Evolutionary conservation across 495 filamentous ascomycete genomes (phyloP).

Genomic region (Pyrenopolyporus hunteri): DNA sequence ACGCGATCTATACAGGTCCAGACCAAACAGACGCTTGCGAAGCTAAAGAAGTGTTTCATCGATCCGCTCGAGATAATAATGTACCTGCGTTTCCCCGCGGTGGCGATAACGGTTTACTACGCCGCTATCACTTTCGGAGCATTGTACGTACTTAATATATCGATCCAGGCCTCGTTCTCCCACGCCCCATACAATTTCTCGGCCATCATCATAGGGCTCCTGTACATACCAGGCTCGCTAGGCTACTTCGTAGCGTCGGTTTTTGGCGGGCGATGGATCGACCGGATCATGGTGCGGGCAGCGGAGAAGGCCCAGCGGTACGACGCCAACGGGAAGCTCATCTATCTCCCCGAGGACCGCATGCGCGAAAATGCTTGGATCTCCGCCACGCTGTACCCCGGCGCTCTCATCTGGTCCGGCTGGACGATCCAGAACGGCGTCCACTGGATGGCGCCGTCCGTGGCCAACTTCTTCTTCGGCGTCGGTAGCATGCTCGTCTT

Average conservation of each 20-base stretch:
- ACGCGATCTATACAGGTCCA: slow-evolving; percentile 63
- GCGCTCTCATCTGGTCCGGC: slow-evolving; percentile 69
- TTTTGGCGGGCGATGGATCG: slow-evolving; percentile 85
- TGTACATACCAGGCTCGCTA: slow-evolving; percentile 81
- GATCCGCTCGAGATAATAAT: slow-evolving; percentile 80
- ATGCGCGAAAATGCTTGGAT: slow-evolving; percentile 91
- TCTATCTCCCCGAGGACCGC: slow-evolving; percentile 83
- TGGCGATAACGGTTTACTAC: slow-evolving; percentile 80
- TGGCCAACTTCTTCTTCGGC: slow-evolving; percentile 90
- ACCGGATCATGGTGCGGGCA: slow-evolving; percentile 85
- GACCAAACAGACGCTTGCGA: slow-evolving; percentile 58
- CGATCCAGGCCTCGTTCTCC: slow-evolving; percentile 77
- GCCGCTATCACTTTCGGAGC: slow-evolving; percentile 81
- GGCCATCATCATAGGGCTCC: slow-evolving; percentile 74
- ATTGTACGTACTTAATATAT: slow-evolving; percentile 88
- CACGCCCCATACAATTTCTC: slow-evolving; percentile 74
- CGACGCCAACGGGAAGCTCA: slow-evolving; percentile 70
- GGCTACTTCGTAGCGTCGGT: slow-evolving; percentile 78
- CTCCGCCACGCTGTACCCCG: slow-evolving; percentile 75
- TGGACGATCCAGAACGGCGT: slow-evolving; percentile 53
- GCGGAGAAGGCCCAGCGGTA: slow-evolving; percentile 73
- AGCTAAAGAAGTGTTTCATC: slow-evolving; percentile 70
- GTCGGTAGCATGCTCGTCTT: slow-evolving; percentile 91
- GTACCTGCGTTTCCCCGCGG: slow-evolving; percentile 82
- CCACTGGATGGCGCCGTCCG: slow-evolving; percentile 57